Base-by-base conservation (phyloP, 768 basidiomycete species). In the Termitomyces sp. region DNA sequence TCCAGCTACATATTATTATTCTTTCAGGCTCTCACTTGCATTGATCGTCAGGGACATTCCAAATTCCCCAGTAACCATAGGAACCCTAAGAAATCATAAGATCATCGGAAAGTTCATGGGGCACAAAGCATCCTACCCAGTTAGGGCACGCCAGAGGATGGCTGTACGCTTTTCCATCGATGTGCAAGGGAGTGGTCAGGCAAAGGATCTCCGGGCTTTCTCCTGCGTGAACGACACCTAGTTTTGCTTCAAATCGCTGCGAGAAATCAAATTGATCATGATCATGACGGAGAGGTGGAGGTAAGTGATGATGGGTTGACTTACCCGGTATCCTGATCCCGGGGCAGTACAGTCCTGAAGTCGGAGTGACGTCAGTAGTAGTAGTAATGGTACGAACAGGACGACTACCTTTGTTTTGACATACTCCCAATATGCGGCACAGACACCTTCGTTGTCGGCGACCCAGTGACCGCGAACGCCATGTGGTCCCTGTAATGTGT, bases 31-130 rank as follows among this genome's bases (percentile, higher is more conserved):
- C 33, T 51, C 23, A 51, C 13, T 26, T 51, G 14, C 62, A 63
- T n/a, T 20, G 30, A 18, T 57, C 59, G 6, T 60, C 62, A 8
- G 58, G 58, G 13, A 63, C 14, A 30, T 63, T 46, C 62, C 62
- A 63, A 10, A 63, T 60, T 14, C 59, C 62, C 62, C 62, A 63
- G n/a, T 44, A 57, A 18, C 62, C 62, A 44, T 60, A 16, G 12
- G 5, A 6, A 5, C 56, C 47, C 62, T 63, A 18, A 2, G 14
- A 33, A 20, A 16, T 16, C 0, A 18, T 43, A 28, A 54, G 40
- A 23, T 9, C 40, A 20, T n/a, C 12, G 1, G 2, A n/a, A 12
- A 28, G 28, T 23, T 14, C n/a, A 26, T 26, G 14, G 16, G 26
- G 40, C 16, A 47, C 23, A 2, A 10, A 33, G 32, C 5, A 16